Evolutionary conservation across 192 early-diverging fungal species (phyloP), one percentile per base, ranked within the genome.

Genomic region (Coemansia sp.): DNA sequence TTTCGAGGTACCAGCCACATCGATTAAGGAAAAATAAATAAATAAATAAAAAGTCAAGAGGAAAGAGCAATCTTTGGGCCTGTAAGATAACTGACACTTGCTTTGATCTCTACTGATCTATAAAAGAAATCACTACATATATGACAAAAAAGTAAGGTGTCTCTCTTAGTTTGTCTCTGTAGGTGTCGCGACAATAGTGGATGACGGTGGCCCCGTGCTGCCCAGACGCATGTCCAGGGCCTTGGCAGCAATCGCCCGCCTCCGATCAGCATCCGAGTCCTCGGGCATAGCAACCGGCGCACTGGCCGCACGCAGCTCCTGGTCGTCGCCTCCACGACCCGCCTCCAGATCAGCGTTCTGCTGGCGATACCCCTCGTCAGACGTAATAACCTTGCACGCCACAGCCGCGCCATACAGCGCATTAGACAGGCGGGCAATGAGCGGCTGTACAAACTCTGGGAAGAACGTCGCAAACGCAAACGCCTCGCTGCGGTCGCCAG

Each of bases 381-480:
- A 68, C 4, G 73, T 67, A 51, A 82, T 64, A 40, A 76, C 20
- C 29, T 43, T 61, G 40, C 62, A 68, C n/a, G 40, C 22, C 32
- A 82, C 79, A 0, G 79, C 79, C 40, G 20, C 36, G 0, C 41
- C 31, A n/a, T 82, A 82, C 4, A 82, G 59, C 0, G 25, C 51
- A 2, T 46, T 39, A 4, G 69, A 60, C 14, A 82, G 5, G 12
- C 70, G 62, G n/a, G 63, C 40, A 29, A 82, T 43, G 7, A 73
- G 37, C 31, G 79, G 79, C 54, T 72, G 73, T 4, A 61, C 66
- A 60, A 82, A 40, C 56, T 94, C 93, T 3, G 96, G 96, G 74
- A 94, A 98, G 63, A 98, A 96, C 19, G 92, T 93, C 1, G 83
- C 86, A 61, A 98, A 91, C 0, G 91, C 89, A 87, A 98, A 98